A percentile compares a stretch with the other conserved stretches of the same genome.
phyloP scores from a whole-genome alignment of 495 filamentous ascomycete species.

The Penicillium simplicissimum region DNA sequence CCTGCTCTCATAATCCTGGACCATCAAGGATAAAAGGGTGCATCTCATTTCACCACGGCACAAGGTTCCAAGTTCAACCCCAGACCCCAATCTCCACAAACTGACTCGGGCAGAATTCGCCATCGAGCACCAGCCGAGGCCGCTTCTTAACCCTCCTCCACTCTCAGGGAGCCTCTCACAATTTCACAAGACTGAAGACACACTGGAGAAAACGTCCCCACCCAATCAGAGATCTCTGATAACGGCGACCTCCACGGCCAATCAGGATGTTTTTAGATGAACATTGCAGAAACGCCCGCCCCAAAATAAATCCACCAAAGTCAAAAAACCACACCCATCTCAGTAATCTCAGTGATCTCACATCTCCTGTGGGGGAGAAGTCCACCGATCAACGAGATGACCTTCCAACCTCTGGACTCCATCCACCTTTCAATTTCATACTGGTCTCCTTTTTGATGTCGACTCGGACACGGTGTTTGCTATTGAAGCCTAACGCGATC shows the following conservation, averaged over 20 bases:
- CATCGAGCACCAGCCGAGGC: background rate
- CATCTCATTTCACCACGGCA: background rate
- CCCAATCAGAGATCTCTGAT: constrained; percentile 2
- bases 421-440: too few species aligned
- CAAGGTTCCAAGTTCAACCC: background rate
- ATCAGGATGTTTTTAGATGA: background rate
- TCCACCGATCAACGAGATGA: constrained; percentile 1
- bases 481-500: too few species aligned
- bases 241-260: background rate
- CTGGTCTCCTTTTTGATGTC: too few species aligned
- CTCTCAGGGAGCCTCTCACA: too few species aligned
- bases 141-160: too few species aligned
- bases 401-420: too few species aligned
- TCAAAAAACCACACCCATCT: background rate
- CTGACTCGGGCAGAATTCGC: background rate
- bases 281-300: background rate
- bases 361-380: background rate
- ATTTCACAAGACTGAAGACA: background rate
- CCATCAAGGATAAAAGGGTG: too few species aligned
- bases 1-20: background rate
- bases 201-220: background rate
- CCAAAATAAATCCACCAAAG: background rate
- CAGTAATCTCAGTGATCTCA: too few species aligned
- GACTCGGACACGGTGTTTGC: too few species aligned
- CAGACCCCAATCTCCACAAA: background rate